Conservation (phyloP, 176 grass and related monocot genomes). For the Aegilops sharonensis region DNA sequence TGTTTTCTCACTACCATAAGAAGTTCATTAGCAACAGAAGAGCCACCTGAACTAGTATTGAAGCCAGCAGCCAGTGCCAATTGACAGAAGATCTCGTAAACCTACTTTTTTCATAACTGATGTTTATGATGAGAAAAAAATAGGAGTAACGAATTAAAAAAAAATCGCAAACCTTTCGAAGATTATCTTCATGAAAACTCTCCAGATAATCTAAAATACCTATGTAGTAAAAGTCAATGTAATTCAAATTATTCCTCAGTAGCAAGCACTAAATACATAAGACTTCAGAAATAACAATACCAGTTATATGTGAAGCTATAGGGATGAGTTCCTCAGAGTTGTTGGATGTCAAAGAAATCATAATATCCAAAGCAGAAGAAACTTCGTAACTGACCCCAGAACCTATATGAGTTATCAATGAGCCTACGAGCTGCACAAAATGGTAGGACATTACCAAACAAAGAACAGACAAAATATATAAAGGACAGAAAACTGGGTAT, state of each 20-base stretch:
- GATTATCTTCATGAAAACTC: slow-evolving; percentile 74
- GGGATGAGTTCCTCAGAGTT: slow-evolving; percentile 64
- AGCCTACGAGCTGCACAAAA: slow-evolving; percentile 65
- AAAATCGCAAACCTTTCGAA: slow-evolving; percentile 66
- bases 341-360: slow-evolving; percentile 71
- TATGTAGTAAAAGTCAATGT: slow-evolving; percentile 27
- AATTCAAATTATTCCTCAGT: slow-evolving; percentile 33
- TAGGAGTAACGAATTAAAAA: slow-evolving; percentile 29
- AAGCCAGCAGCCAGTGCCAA: slow-evolving; percentile 73
- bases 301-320: slow-evolving; percentile 85
- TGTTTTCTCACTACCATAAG: slow-evolving; percentile 97
- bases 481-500: slow-evolving; percentile 3
- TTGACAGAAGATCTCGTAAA: slow-evolving; percentile 81
- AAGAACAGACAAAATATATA: slow-evolving; percentile 8
- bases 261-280: slow-evolving; percentile 13
- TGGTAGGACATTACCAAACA: slow-evolving; percentile 23
- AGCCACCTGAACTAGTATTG: slow-evolving; percentile 54
- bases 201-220: slow-evolving; percentile 96
- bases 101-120: slow-evolving; percentile 33
- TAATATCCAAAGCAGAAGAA: slow-evolving; percentile 75
- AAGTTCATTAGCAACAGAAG: slow-evolving; percentile 78
- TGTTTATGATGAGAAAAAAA: not conserved
- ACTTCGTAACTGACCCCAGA: slow-evolving; percentile 81
- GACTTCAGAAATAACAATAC: slow-evolving; percentile 39
- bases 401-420: slow-evolving; percentile 87